These are phyloP conservation scores for Durotheca rogersii DNA, from an alignment of 495 filamentous ascomycete species.

Conservation along the genomic window DNA sequence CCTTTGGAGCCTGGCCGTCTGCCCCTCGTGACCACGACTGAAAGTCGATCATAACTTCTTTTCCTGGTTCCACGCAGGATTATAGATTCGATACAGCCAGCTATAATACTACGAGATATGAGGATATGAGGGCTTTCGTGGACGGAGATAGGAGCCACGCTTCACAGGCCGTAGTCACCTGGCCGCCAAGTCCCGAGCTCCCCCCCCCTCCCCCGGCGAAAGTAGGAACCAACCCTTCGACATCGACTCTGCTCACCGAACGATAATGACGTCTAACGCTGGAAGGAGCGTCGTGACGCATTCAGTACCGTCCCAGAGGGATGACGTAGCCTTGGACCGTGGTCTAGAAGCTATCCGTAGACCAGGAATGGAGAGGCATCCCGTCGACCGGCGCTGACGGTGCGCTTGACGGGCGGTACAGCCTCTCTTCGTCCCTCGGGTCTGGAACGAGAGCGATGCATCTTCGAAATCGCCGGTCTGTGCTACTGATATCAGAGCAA, in stretches of 20 bases:
- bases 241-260: slow-evolving; percentile 23
- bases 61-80: no score
- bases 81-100: slow-evolving; percentile 14
- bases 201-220: slow-evolving; percentile 23
- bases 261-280: slow-evolving; percentile 14
- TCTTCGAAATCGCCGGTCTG: neutral
- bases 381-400: neutral
- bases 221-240: slow-evolving; percentile 1
- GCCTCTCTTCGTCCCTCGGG: slow-evolving; percentile 1
- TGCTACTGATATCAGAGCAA: neutral
- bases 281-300: slow-evolving; percentile 6
- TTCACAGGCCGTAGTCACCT: neutral
- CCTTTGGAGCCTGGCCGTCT: no score
- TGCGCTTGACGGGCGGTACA: neutral
- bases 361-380: slow-evolving; percentile 1
- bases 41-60: slow-evolving; percentile 25
- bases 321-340: slow-evolving; percentile 23
- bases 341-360: slow-evolving; percentile 8
- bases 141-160: neutral
- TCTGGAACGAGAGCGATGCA: slow-evolving; percentile 15
- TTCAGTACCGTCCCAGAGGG: neutral
- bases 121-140: no score
- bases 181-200: no score
- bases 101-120: slow-evolving; percentile 1
- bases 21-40: slow-evolving; percentile 18